Evolutionary conservation across 306 rosid genomes (phyloP), one percentile per base, ranked within the genome.

Genomic region (Ochetophila trinervis): DNA sequence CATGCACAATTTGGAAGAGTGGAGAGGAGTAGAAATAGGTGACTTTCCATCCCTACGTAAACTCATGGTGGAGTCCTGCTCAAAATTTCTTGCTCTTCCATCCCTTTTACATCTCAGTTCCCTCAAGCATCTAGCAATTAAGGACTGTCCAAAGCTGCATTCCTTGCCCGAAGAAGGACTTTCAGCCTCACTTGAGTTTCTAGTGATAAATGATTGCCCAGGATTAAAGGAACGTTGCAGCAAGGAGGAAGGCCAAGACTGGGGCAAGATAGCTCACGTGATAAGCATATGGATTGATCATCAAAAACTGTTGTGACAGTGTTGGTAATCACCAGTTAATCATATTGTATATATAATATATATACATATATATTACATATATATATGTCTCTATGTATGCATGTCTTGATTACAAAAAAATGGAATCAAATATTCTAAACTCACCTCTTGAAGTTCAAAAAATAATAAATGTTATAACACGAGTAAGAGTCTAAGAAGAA

Each of bases 1-100:
- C 36, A 73, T 73, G 77, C 64, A 36, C 5, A 40, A 37, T 6
- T 57, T 73, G 44, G 58, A 65, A 66, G 78, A 66, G 62, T 73
- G 78, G 78, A 51, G 5, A 4, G 67, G 66, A 49, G 47, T 65
- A 49, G 17, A 51, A 7, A 5, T 36, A 10, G 78, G 78, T 14
- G 78, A 73, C 72, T 58, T 73, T 5, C 72, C 72, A 1, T 44
- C 45, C 22, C 50, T 73, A 27, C 24, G 36, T n/a, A 73, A 53
- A 52, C 62, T 73, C 37, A 18, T 32, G 3, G 35, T 73, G 49
- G 67, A 58, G 21, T 20, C 34, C 51, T 73, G 78, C 66, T 71
- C 78, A 16, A 18, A 50, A 52, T 35, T 73, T 6, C 14, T 5
- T 10, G 27, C 62, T 6, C 56, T 73, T 66, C 66, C 72, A 18